These are phyloP conservation scores for Pelargonium citronellum DNA, from an alignment of 441 rosid species.

Conservation along the genomic window DNA sequence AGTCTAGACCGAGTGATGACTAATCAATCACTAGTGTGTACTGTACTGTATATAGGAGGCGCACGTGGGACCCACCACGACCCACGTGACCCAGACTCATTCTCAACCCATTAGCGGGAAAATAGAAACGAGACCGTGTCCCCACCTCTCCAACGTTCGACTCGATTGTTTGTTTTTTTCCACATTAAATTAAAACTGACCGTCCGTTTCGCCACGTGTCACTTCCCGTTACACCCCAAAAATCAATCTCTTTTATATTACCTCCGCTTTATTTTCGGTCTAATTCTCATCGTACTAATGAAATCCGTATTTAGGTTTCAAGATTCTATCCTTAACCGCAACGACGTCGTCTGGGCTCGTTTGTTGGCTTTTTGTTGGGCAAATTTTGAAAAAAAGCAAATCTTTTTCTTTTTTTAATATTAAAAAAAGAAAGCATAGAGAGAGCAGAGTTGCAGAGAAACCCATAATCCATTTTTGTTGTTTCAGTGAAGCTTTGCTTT, in stretches of 20 bases:
- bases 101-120: too few relatives aligned
- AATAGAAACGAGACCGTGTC: too few relatives aligned
- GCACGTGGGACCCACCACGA: background rate
- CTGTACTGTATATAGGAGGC: background rate
- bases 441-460: background rate
- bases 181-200: background rate
- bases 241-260: background rate
- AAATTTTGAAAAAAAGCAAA: slow-evolving; percentile 6
- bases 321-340: background rate
- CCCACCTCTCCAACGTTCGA: slow-evolving; percentile 4
- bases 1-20: too few relatives aligned
- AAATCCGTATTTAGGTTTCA: background rate
- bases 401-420: background rate
- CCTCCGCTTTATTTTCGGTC: slow-evolving; percentile 14
- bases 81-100: background rate
- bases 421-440: background rate
- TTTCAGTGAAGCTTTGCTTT: background rate
- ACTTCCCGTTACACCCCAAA: slow-evolving; percentile 7
- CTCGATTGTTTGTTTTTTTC: background rate
- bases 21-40: too few relatives aligned
- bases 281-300: background rate
- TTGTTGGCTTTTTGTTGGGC: background rate
- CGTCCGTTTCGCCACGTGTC: slow-evolving; percentile 15
- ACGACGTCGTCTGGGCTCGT: background rate
- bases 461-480: background rate